Conservation (phyloP, 306 rosid genomes). For the Cucurbita ficifolia region DNA sequence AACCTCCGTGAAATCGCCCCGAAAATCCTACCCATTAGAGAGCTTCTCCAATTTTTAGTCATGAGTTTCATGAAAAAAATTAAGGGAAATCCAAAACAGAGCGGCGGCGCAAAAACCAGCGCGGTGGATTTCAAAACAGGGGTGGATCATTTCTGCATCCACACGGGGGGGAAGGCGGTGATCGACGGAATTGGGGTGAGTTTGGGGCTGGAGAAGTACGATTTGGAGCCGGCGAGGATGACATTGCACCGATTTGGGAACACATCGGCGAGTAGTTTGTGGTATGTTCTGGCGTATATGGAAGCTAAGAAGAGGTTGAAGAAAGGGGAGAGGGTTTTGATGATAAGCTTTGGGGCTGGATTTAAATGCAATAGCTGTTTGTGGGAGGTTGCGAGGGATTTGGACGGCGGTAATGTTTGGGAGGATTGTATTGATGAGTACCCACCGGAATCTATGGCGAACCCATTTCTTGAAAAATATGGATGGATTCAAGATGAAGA, state of each 20-base stretch:
- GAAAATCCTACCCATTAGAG: conserved; percentile 53
- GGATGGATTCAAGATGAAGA: conserved; percentile 74
- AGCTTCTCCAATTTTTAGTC: conserved; percentile 30
- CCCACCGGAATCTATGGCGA: conserved; percentile 53
- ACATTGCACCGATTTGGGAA: conserved; percentile 11
- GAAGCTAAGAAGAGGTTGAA: conserved; percentile 11
- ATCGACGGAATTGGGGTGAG: conserved; percentile 8
- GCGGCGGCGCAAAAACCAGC: neutral
- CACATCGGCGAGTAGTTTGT: conserved; percentile 11
- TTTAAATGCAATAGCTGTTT: conserved; percentile 13
- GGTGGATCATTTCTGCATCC: conserved; percentile 15
- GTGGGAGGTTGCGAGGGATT: conserved; percentile 10
- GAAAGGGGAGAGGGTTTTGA: conserved; percentile 2
- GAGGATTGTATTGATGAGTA: conserved; percentile 45
- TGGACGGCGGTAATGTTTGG: conserved; percentile 49
- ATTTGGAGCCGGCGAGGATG: conserved; percentile 10
- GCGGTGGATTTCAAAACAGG: conserved; percentile 8
- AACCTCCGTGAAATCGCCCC: conserved; percentile 55
- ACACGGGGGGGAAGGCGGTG: conserved; percentile 13
- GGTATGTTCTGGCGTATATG: conserved; percentile 11
- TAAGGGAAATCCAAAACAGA: neutral
- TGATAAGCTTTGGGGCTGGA: conserved; percentile 11
- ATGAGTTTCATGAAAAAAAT: neutral
- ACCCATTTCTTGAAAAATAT: conserved; percentile 70
- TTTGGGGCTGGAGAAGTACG: conserved; percentile 1